phyloP scores from a whole-genome alignment of 495 filamentous ascomycete species.

The Daldinia concentrica region DNA sequence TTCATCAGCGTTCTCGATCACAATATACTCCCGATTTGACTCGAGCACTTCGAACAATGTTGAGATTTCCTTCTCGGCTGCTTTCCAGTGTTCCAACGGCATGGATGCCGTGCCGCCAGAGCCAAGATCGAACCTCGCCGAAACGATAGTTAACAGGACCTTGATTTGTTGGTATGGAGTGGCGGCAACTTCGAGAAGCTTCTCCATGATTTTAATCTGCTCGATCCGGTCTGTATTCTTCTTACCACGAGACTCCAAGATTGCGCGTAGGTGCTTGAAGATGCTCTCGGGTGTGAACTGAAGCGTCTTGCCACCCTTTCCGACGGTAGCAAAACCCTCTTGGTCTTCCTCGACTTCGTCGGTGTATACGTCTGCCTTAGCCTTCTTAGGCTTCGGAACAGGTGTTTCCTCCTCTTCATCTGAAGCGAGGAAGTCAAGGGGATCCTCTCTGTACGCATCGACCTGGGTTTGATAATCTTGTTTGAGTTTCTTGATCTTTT shows the following conservation, averaged over 20 bases:
- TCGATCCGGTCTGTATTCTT: constrained; percentile 97
- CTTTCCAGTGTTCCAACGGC: constrained; percentile 97
- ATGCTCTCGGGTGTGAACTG: constrained; percentile 97
- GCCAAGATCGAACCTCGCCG: constrained; percentile 92
- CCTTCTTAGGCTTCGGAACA: constrained; percentile 58
- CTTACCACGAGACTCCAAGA: constrained; percentile 94
- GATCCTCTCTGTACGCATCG: constrained; percentile 84
- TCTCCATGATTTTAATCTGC: constrained; percentile 98
- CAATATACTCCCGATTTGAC: constrained; percentile 75
- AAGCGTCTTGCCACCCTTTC: constrained; percentile 83
- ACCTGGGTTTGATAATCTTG: constrained; percentile 90
- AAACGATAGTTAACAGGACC: constrained; percentile 89
- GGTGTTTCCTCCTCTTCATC: constrained; percentile 72
- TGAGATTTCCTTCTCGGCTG: constrained; percentile 84
- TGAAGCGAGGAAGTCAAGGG: constrained; percentile 86
- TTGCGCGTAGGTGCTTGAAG: constrained; percentile 91
- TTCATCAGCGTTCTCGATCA: constrained; percentile 92
- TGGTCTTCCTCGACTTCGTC: constrained; percentile 68
- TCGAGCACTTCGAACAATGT: constrained; percentile 82
- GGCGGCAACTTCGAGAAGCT: constrained; percentile 84
- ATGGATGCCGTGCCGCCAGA: constrained; percentile 84
- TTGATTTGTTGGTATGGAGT: constrained; percentile 95
- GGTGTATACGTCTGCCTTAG: constrained; percentile 56
- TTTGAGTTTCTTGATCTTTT: constrained; percentile 97
- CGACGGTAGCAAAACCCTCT: constrained; percentile 87